Percentiles rank a stretch among this genome's conserved stretches.
These are phyloP conservation scores for Sporobolomyces roseus DNA, from an alignment of 768 basidiomycete species.

Conservation along the genomic window DNA sequence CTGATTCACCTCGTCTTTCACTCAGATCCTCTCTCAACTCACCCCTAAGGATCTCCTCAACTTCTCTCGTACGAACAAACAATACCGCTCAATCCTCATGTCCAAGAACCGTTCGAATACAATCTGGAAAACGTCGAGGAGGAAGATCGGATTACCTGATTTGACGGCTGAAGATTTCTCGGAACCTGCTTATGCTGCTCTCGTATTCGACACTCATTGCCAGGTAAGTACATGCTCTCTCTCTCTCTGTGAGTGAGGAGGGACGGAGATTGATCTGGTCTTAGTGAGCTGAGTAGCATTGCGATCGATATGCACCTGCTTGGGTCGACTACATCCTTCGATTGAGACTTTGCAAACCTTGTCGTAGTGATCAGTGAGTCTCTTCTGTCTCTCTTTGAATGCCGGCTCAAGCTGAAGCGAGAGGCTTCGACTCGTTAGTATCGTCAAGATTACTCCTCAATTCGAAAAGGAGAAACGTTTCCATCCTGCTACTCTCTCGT, in stretches of 20 bases:
- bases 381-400: neutral
- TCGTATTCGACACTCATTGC: slow-evolving; percentile 31
- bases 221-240: neutral
- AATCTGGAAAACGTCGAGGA: slow-evolving; percentile 22
- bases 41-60: slow-evolving; percentile 43
- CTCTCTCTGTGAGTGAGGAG: too few species aligned
- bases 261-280: neutral
- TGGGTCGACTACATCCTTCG: slow-evolving; percentile 1
- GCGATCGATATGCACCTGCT: neutral
- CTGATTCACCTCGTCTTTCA: slow-evolving; percentile 30
- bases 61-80: slow-evolving; percentile 5
- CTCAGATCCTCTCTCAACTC: slow-evolving; percentile 39
- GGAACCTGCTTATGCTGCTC: slow-evolving; percentile 7
- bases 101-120: neutral
- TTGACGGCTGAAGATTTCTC: neutral
- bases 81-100: slow-evolving; percentile 9
- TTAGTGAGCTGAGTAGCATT: neutral
- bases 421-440: neutral
- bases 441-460: neutral
- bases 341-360: neutral
- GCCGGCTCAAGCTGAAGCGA: neutral
- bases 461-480: neutral
- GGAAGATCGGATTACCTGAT: slow-evolving; percentile 2
- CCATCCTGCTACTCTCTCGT: neutral
- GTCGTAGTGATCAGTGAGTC: neutral